These are phyloP conservation scores for Epichloe elymi DNA, from an alignment of 2,329 filamentous ascomycete genomes.

Conservation along the genomic window DNA sequence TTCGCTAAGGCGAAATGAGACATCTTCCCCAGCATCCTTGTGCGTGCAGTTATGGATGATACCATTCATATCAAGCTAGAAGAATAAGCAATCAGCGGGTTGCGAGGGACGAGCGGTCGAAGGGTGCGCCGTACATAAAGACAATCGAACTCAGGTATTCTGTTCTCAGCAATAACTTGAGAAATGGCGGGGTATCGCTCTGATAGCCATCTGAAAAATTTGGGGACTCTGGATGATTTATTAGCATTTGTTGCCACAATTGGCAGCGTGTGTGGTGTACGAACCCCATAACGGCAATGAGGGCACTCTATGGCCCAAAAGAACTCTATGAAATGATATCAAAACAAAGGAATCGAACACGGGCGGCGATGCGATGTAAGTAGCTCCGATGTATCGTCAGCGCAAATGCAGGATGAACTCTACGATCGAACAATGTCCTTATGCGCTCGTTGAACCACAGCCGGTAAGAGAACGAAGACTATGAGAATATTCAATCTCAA, in stretches of 20 bases:
- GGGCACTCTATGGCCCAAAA: slow-evolving; percentile 1
- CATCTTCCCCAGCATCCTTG: slow-evolving; percentile 76
- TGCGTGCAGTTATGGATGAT: slow-evolving; percentile 99
- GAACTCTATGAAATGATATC: background rate
- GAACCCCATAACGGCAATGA: slow-evolving; percentile 17
- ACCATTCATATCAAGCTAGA: slow-evolving; percentile 86
- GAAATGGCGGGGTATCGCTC: slow-evolving; percentile 98
- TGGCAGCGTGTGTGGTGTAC: slow-evolving; percentile 3
- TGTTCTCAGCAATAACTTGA: slow-evolving; percentile 94
- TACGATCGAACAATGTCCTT: background rate
- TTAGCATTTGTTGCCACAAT: background rate
- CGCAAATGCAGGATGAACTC: background rate
- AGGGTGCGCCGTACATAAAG: slow-evolving; percentile 53
- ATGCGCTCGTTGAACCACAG: background rate
- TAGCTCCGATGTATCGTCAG: background rate
- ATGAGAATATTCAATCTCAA: background rate
- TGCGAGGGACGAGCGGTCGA: background rate
- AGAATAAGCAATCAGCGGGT: slow-evolving; percentile 10
- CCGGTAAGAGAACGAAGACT: background rate
- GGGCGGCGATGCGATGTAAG: too few relatives aligned
- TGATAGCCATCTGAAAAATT: slow-evolving; percentile 98
- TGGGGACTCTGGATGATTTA: slow-evolving; percentile 45
- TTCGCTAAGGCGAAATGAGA: slow-evolving; percentile 84
- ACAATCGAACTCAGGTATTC: slow-evolving; percentile 97
- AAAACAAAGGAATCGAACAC: background rate